Percentiles rank a stretch among this genome's conserved stretches.
These are phyloP conservation scores for Penicillium roqueforti DNA, from an alignment of 495 filamentous ascomycete species.

Conservation along the genomic window DNA sequence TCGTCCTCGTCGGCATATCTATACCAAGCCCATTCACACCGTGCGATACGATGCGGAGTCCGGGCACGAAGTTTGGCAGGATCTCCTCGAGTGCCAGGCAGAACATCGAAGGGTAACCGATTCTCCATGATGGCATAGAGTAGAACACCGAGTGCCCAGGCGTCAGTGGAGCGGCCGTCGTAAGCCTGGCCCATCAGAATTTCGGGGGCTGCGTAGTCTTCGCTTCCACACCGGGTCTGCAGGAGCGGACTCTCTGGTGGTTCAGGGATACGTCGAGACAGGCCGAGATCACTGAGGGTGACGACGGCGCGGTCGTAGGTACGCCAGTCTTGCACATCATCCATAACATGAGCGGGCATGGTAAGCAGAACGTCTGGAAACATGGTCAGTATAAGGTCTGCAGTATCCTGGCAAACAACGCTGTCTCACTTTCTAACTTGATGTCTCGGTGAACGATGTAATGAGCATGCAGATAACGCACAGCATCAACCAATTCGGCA, in stretches of 20 bases:
- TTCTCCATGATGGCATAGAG: slow-evolving; percentile 92
- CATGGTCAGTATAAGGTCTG: slow-evolving; percentile 24
- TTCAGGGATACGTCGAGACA: slow-evolving; percentile 76
- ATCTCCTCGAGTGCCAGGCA: slow-evolving; percentile 66
- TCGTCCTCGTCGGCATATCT: slow-evolving; percentile 72
- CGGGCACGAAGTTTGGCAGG: slow-evolving; percentile 65
- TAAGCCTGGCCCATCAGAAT: slow-evolving; percentile 93
- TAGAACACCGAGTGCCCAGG: slow-evolving; percentile 91
- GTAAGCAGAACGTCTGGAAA: slow-evolving; percentile 83
- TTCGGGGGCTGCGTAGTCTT: slow-evolving; percentile 96
- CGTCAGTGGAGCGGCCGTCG: slow-evolving; percentile 87
- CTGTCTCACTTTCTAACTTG: slow-evolving; percentile 86
- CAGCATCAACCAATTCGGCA: slow-evolving; percentile 78
- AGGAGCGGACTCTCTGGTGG: slow-evolving; percentile 67
- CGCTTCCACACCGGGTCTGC: slow-evolving; percentile 86
- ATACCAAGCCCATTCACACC: slow-evolving; percentile 92
- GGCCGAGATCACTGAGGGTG: slow-evolving; percentile 86
- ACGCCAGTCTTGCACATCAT: slow-evolving; percentile 55
- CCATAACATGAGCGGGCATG: slow-evolving; percentile 54
- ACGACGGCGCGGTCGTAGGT: slow-evolving; percentile 74
- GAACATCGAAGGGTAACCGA: slow-evolving; percentile 84
- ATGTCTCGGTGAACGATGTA: slow-evolving; percentile 95
- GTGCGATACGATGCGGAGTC: slow-evolving; percentile 87
- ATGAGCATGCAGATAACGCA: slow-evolving; percentile 76
- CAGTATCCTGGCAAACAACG: background rate